Evolutionary conservation across 2,329 filamentous ascomycete genomes (phyloP).

Genomic region (Thermochaetoides dissita): DNA sequence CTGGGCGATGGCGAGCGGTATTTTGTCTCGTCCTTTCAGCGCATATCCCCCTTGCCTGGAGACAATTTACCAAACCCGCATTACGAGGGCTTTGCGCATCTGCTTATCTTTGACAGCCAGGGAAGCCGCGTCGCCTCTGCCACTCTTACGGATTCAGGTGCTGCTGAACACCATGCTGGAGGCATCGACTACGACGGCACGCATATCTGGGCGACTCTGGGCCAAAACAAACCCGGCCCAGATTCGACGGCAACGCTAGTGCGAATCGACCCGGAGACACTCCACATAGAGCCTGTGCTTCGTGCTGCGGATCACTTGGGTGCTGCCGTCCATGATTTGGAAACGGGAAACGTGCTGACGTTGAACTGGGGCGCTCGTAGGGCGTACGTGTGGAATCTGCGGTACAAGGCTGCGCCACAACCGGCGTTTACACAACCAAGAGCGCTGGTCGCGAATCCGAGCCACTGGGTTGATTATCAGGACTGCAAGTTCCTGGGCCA

Average conservation of each 20-base stretch:
- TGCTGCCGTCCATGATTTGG: slow-evolving; percentile 29
- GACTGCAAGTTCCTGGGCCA: slow-evolving; percentile 37
- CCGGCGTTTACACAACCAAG: slow-evolving; percentile 15
- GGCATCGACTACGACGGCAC: slow-evolving; percentile 35
- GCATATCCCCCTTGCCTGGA: slow-evolving; percentile 19
- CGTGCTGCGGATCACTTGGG: slow-evolving; percentile 30
- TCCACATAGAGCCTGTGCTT: slow-evolving; percentile 23
- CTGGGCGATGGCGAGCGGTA: slow-evolving; percentile 27
- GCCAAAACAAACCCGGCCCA: slow-evolving; percentile 28
- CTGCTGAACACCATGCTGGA: slow-evolving; percentile 30
- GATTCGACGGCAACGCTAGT: slow-evolving; percentile 31
- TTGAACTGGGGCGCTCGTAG: slow-evolving; percentile 34
- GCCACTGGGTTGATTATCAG: slow-evolving; percentile 34
- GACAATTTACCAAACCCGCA: too few relatives aligned
- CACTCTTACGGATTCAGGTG: slow-evolving; percentile 25
- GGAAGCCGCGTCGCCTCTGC: slow-evolving; percentile 30
- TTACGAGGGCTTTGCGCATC: slow-evolving; percentile 28
- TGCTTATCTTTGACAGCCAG: slow-evolving; percentile 29
- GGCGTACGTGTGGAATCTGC: slow-evolving; percentile 24
- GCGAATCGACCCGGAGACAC: slow-evolving; percentile 22
- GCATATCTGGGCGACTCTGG: slow-evolving; percentile 31
- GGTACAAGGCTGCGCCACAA: slow-evolving; percentile 8
- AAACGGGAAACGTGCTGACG: slow-evolving; percentile 23
- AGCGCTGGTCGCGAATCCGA: slow-evolving; percentile 23
- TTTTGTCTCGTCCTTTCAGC: slow-evolving; percentile 28